These are phyloP conservation scores for Geum urbanum DNA, from an alignment of 306 rosid species.

Conservation along the genomic window DNA sequence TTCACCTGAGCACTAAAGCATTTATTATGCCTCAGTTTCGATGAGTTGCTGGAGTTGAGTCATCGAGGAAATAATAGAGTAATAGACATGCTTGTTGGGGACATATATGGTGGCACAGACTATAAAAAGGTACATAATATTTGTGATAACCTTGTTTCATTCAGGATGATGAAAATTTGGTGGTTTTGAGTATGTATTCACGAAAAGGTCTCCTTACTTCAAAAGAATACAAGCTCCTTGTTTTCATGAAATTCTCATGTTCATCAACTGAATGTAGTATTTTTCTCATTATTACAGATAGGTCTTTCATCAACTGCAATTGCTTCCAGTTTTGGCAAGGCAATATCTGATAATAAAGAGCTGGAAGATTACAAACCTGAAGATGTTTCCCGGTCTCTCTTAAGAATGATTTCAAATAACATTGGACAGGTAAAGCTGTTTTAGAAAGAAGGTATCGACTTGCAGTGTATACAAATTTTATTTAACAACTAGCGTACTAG, in stretches of 20 bases:
- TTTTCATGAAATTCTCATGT: constrained; percentile 3
- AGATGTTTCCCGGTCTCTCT: constrained; percentile 87
- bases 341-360: constrained; percentile 69
- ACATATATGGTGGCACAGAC: constrained; percentile 88
- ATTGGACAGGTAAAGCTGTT: constrained; percentile 79
- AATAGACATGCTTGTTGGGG: constrained; percentile 97
- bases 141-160: constrained; percentile 19
- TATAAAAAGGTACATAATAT: constrained; percentile 65
- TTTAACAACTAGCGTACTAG: not conserved
- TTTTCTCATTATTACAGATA: constrained; percentile 47
- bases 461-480: not conserved
- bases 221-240: not conserved
- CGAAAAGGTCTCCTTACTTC: constrained; percentile 1
- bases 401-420: constrained; percentile 94
- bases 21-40: constrained; percentile 56
- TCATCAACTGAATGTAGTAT: constrained; percentile 20
- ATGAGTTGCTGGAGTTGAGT: constrained; percentile 88
- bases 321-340: constrained; percentile 98
- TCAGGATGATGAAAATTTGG: constrained; percentile 10
- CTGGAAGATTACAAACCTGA: constrained; percentile 75
- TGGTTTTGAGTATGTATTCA: constrained; percentile 1
- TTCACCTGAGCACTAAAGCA: constrained; percentile 15
- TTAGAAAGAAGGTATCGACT: not conserved
- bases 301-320: constrained; percentile 87
- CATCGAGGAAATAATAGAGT: constrained; percentile 84